phyloP scores from a whole-genome alignment of 2,329 filamentous ascomycete genomes.

The Aotearoamyces nothofagi region DNA sequence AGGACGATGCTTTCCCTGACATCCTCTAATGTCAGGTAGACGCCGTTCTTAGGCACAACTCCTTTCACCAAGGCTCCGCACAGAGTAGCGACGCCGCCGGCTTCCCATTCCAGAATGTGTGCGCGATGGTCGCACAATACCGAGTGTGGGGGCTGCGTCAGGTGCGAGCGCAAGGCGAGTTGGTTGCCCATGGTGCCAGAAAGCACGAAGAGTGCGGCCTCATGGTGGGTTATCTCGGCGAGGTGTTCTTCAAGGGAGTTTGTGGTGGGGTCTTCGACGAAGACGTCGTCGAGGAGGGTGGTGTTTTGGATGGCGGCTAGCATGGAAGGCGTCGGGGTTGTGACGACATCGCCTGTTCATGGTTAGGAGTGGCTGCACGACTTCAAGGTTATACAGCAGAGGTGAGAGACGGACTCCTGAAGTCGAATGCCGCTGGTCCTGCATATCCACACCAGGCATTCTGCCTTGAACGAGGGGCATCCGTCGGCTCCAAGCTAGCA shows the following conservation, averaged over 20 bases:
- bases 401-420: too few species aligned
- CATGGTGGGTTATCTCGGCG: slow-evolving; percentile 58
- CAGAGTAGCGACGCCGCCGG: slow-evolving; percentile 49
- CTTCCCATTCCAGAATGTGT: slow-evolving; percentile 59
- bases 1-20: slow-evolving; percentile 49
- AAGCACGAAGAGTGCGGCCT: slow-evolving; percentile 65
- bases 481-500: too few species aligned
- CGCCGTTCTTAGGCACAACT: slow-evolving; percentile 53
- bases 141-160: slow-evolving; percentile 65
- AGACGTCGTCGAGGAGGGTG: slow-evolving; percentile 73
- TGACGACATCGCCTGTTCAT: slow-evolving; percentile 58
- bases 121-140: slow-evolving; percentile 66
- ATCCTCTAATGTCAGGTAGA: slow-evolving; percentile 46
- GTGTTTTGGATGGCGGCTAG: slow-evolving; percentile 61
- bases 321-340: slow-evolving; percentile 69
- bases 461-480: too few species aligned
- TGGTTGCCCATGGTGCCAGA: slow-evolving; percentile 95
- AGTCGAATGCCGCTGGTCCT: slow-evolving; percentile 19
- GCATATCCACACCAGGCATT: slow-evolving; percentile 17
- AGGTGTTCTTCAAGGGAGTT: slow-evolving; percentile 60
- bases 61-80: slow-evolving; percentile 56
- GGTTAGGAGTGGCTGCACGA: too few species aligned
- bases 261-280: slow-evolving; percentile 66
- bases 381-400: too few species aligned
- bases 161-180: slow-evolving; percentile 61